A percentile compares a stretch with the other conserved stretches of the same genome.
Conservation (phyloP, 805 yeast genomes). For the Saturnispora serradocipensis region DNA sequence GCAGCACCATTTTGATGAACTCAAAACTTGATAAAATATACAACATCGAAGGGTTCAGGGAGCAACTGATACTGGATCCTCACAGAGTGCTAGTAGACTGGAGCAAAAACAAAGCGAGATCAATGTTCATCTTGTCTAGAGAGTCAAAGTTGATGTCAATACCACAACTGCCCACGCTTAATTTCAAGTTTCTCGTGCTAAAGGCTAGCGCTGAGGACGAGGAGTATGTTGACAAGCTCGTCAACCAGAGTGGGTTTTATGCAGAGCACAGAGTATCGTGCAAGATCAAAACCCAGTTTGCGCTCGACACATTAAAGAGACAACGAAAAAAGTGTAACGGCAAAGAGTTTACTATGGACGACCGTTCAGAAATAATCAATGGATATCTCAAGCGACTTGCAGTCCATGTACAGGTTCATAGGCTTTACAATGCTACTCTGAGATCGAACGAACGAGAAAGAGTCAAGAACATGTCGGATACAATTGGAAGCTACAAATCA, state of each 20-base stretch:
- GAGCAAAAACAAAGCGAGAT: slow-evolving; percentile 55
- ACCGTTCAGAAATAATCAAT: slow-evolving; percentile 36
- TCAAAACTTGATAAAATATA: slow-evolving; percentile 48
- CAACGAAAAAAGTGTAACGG: slow-evolving; percentile 12
- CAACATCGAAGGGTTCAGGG: slow-evolving; percentile 37
- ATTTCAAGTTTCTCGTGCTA: slow-evolving; percentile 32
- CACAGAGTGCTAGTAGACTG: slow-evolving; percentile 61
- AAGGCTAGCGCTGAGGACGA: slow-evolving; percentile 34
- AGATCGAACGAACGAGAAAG: slow-evolving; percentile 14
- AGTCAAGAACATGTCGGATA: neutral
- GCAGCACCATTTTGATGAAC: slow-evolving; percentile 14
- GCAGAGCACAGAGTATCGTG: slow-evolving; percentile 39
- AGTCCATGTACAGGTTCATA: slow-evolving; percentile 52
- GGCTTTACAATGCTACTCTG: slow-evolving; percentile 47
- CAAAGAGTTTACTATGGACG: slow-evolving; percentile 24
- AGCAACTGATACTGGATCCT: slow-evolving; percentile 40
- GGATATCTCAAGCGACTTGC: slow-evolving; percentile 45
- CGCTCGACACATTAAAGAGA: slow-evolving; percentile 6
- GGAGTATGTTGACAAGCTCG: slow-evolving; percentile 36
- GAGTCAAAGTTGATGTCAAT: slow-evolving; percentile 33
- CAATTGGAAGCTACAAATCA: slow-evolving; percentile 1
- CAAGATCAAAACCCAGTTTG: slow-evolving; percentile 3
- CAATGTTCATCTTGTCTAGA: slow-evolving; percentile 46
- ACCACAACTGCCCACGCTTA: slow-evolving; percentile 20
- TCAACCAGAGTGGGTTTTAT: slow-evolving; percentile 42